Evolutionary conservation across 2,329 filamentous ascomycete species (phyloP), one percentile per base, ranked within the genome.

Genomic region (Pseudogymnoascus sp.): DNA sequence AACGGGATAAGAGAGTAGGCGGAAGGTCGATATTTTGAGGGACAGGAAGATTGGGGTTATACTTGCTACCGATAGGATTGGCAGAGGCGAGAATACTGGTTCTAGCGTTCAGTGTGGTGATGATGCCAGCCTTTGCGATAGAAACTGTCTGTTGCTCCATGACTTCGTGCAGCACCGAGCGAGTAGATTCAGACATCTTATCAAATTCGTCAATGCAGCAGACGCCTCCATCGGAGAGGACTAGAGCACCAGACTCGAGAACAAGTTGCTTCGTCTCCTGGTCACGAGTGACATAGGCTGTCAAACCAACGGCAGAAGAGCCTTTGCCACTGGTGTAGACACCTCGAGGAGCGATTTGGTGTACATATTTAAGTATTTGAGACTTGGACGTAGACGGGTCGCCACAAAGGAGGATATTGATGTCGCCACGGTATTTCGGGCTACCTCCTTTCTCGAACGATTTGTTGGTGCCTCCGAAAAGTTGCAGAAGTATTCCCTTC

Each of bases 381-480:
- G 94, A 99, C 76, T 99, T 99, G 40, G 94, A 84, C 0, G 94
- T 99, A 0, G 93, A 97, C 0, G 94, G 94, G 72, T 99, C 94
- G 81, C 94, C 94, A 71, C 94, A 99, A 37, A 99, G 87, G 47
- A 99, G 82, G 60, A 99, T 85, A 73, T 99, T 99, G 79, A 99
- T 97, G 75, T 99, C 94, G 66, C 94, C 94, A 79, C 94, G 86
- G 75, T 99, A 99, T 70, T 89, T 92, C 5, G 94, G 94, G 72
- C 90, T 96, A 64, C 92, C 94, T 63, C 94, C 94, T 76, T 97
- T 97, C 64, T 96, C 85, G 75, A 99, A 99, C 0, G 90, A 91
- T 78, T 99, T 99, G 80, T 99, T 99, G 35, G 94, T 96, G 63
- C 94, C 94, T 38, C 94, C 93, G 73, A 99, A 99, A 42, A 99